Evolutionary conservation across 352 stramenopile genomes (phyloP).

Genomic region (Globisporangium barbulae): DNA sequence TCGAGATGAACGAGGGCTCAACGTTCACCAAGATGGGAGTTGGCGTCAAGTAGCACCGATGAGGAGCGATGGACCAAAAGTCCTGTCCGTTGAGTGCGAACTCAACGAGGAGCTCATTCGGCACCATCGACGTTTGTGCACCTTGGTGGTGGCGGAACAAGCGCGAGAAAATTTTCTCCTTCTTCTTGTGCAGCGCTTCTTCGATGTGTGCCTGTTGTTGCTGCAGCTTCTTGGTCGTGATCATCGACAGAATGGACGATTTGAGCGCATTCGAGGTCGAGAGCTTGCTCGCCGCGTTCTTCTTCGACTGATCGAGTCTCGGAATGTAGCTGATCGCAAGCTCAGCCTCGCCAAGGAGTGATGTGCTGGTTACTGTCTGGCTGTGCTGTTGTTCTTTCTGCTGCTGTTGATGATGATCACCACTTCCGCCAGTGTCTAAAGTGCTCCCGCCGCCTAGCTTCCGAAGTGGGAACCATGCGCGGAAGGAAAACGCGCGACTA

Average conservation of each 20-base stretch:
- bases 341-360: conserved; percentile 47
- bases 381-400: neutral
- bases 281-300: conserved; percentile 12
- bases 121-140: conserved; percentile 27
- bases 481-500: conserved; percentile 32
- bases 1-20: conserved; percentile 40
- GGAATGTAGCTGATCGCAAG: conserved; percentile 46
- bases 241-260: conserved; percentile 46
- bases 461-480: conserved; percentile 52
- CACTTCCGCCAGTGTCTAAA: conserved; percentile 8
- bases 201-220: conserved; percentile 1
- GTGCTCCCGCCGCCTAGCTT: conserved; percentile 12
- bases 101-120: conserved; percentile 51
- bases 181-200: conserved; percentile 24
- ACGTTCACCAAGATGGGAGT: conserved; percentile 35
- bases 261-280: conserved; percentile 26
- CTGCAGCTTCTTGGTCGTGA: conserved; percentile 35
- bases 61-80: conserved; percentile 46
- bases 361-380: conserved; percentile 6
- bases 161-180: conserved; percentile 44
- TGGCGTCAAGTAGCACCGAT: conserved; percentile 29
- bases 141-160: conserved; percentile 39
- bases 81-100: conserved; percentile 66
- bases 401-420: conserved; percentile 7
- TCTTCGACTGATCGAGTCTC: neutral